A percentile compares a stretch with the other conserved stretches of the same genome.
Conservation (phyloP, 1,284 basidiomycete genomes). For the Irpex sp. region DNA sequence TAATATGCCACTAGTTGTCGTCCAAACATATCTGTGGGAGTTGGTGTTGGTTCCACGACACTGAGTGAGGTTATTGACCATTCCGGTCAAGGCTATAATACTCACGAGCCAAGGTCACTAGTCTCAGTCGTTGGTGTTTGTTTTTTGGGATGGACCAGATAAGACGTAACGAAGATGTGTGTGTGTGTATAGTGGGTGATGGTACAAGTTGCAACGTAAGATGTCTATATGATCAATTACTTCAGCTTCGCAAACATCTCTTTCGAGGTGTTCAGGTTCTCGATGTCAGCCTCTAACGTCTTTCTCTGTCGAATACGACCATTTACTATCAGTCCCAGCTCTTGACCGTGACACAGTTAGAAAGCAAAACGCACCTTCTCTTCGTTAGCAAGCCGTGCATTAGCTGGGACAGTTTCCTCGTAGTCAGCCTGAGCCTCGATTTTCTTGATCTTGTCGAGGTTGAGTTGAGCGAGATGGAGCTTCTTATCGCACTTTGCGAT, state of each 20-base stretch:
- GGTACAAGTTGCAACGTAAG: neutral
- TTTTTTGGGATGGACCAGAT: neutral
- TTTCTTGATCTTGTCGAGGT: slow-evolving; percentile 76
- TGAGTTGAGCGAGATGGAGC: slow-evolving; percentile 64
- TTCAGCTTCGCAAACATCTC: slow-evolving; percentile 41
- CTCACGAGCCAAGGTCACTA: too few relatives aligned
- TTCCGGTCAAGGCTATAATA: too few relatives aligned
- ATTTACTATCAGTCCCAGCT: slow-evolving; percentile 1
- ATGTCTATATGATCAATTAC: neutral
- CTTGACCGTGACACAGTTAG: neutral
- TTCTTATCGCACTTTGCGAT: slow-evolving; percentile 89
- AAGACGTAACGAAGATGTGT: neutral
- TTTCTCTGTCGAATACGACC: slow-evolving; percentile 29
- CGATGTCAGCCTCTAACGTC: slow-evolving; percentile 43
- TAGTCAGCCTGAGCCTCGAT: slow-evolving; percentile 76
- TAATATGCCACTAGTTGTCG: too few relatives aligned
- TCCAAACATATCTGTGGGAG: too few relatives aligned
- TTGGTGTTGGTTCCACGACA: too few relatives aligned
- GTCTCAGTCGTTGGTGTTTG: too few relatives aligned
- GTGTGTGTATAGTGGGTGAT: neutral
- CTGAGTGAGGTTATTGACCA: too few relatives aligned
- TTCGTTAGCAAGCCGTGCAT: slow-evolving; percentile 71
- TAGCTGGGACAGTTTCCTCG: slow-evolving; percentile 72
- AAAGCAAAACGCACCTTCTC: slow-evolving; percentile 52
- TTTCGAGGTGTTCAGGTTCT: slow-evolving; percentile 39